These are phyloP conservation scores for Colletotrichum sp. DNA, from an alignment of 2,329 filamentous ascomycete genomes.

Conservation along the genomic window DNA sequence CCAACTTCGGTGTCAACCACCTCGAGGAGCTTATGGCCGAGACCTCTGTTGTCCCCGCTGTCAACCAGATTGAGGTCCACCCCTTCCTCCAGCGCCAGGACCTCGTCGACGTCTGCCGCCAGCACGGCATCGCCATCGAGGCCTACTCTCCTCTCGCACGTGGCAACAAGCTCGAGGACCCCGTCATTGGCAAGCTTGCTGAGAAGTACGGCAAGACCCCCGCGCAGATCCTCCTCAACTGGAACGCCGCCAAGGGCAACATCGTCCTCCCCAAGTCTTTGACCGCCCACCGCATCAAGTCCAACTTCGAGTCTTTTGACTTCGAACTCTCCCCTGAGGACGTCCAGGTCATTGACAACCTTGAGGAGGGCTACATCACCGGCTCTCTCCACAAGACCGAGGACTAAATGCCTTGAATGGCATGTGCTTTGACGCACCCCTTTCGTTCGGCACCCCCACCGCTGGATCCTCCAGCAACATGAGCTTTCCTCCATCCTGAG, in stretches of 20 bases:
- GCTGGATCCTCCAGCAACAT: neutral
- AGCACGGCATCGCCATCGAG: conserved; percentile 66
- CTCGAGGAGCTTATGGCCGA: conserved; percentile 39
- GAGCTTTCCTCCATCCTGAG: conserved; percentile 21
- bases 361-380: conserved; percentile 28
- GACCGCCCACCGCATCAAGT: conserved; percentile 61
- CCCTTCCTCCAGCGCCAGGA: conserved; percentile 59
- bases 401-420: conserved; percentile 30
- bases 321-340: conserved; percentile 65
- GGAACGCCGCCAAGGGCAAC: conserved; percentile 62
- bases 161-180: conserved; percentile 52
- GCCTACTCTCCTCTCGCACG: conserved; percentile 51
- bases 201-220: conserved; percentile 59
- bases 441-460: neutral
- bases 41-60: conserved; percentile 52
- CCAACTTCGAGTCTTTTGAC: conserved; percentile 68
- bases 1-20: conserved; percentile 37
- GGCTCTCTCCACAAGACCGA: conserved; percentile 44
- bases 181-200: conserved; percentile 57
- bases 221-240: conserved; percentile 64
- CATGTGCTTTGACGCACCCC: neutral
- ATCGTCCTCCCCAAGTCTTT: conserved; percentile 70
- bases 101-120: conserved; percentile 62
- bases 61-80: conserved; percentile 67
- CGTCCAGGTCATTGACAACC: conserved; percentile 34